Conservation (phyloP, 2,329 filamentous ascomycete genomes). For the Fusarium solani-melongenae region DNA sequence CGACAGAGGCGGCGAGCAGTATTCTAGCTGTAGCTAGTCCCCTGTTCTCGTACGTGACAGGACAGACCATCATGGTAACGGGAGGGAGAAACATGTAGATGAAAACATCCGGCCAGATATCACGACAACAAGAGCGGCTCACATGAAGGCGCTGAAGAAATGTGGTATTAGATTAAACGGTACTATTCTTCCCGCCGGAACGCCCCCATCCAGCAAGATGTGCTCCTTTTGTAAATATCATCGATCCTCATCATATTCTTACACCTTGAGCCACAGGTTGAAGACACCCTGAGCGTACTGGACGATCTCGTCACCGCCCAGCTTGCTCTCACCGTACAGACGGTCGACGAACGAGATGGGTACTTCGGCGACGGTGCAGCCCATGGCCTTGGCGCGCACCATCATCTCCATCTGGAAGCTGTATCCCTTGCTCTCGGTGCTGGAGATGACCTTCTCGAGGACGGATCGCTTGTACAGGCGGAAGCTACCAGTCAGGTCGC, state of each 20-base stretch:
- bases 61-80: conserved; percentile 88
- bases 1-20: conserved; percentile 82
- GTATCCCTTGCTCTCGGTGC: conserved; percentile 95
- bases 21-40: conserved; percentile 85
- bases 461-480: conserved; percentile 92
- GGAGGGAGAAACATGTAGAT: conserved; percentile 74
- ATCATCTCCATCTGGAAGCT: conserved; percentile 99
- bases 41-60: conserved; percentile 84
- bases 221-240: conserved; percentile 37
- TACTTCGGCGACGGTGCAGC: conserved; percentile 92
- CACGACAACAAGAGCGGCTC: background rate
- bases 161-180: conserved; percentile 48
- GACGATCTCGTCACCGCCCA: conserved; percentile 94
- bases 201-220: conserved; percentile 43
- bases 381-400: conserved; percentile 96
- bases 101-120: background rate
- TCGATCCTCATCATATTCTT: conserved; percentile 29
- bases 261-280: conserved; percentile 82
- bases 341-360: conserved; percentile 97
- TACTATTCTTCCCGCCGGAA: conserved; percentile 45
- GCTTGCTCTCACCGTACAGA: conserved; percentile 93
- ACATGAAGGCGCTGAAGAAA: conserved; percentile 35
- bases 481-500: conserved; percentile 95
- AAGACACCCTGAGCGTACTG: conserved; percentile 92
- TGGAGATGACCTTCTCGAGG: conserved; percentile 88